A percentile compares a stretch with the other conserved stretches of the same genome.
These are phyloP conservation scores for Calamus simplicifolius DNA, from an alignment of 176 grass and related monocot genomes.

Conservation along the genomic window DNA sequence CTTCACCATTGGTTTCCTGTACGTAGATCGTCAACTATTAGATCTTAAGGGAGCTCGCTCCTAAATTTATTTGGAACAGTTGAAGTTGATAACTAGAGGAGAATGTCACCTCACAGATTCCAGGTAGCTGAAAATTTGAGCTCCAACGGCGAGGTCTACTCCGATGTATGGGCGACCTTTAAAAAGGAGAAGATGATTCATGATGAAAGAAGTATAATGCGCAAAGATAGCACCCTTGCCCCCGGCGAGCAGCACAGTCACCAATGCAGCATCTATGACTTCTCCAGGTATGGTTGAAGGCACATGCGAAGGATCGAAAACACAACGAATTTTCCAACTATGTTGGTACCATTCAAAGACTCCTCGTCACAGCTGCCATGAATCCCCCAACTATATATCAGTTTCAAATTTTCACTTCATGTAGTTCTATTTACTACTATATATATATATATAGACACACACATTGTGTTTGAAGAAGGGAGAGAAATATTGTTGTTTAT, in stretches of 20 bases:
- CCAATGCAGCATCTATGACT: neutral
- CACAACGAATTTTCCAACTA: slow-evolving; percentile 3
- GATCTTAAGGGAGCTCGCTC: too few species aligned
- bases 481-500: too few species aligned
- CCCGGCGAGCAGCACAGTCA: neutral
- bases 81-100: too few species aligned
- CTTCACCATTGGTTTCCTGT: neutral
- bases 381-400: too few species aligned
- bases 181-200: neutral
- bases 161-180: neutral
- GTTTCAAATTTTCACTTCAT: too few species aligned
- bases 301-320: neutral
- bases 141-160: slow-evolving; percentile 1
- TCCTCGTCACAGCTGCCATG: neutral
- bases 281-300: neutral
- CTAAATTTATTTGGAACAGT: too few species aligned
- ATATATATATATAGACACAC: too few species aligned
- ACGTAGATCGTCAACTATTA: too few species aligned
- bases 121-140: neutral
- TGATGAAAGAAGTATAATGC: slow-evolving; percentile 2
- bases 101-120: neutral
- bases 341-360: slow-evolving; percentile 7
- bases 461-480: too few species aligned
- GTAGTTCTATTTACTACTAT: too few species aligned
- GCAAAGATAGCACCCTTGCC: slow-evolving; percentile 10